phyloP scores from a whole-genome alignment of 352 stramenopile genomes.

The Phytophthora crassamura region DNA sequence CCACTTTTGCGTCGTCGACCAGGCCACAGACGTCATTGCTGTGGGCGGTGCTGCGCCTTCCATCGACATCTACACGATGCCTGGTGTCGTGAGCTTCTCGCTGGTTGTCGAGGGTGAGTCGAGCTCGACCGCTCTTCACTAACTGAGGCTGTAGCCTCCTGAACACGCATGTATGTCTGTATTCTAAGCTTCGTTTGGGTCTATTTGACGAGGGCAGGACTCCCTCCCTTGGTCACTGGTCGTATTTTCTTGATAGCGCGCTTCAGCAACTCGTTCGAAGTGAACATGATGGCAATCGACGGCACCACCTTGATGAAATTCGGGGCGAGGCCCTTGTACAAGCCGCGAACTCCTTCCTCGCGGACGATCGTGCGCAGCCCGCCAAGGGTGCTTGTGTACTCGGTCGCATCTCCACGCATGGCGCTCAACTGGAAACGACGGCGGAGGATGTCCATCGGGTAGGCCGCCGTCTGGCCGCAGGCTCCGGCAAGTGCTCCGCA shows the following conservation, averaged over 20 bases:
- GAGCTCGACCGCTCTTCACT: slow-evolving; percentile 11
- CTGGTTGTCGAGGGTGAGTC: slow-evolving; percentile 53
- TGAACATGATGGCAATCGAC: slow-evolving; percentile 86
- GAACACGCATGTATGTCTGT: slow-evolving; percentile 21
- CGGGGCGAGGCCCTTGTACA: slow-evolving; percentile 73
- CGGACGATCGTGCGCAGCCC: slow-evolving; percentile 55
- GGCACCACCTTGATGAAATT: slow-evolving; percentile 86
- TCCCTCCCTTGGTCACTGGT: slow-evolving; percentile 17
- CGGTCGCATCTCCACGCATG: slow-evolving; percentile 35
- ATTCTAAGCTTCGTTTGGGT: slow-evolving; percentile 26
- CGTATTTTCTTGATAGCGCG: slow-evolving; percentile 40
- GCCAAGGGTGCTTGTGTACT: slow-evolving; percentile 62
- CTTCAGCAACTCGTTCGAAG: slow-evolving; percentile 79
- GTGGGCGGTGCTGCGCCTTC: slow-evolving; percentile 60
- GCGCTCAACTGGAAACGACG: slow-evolving; percentile 75
- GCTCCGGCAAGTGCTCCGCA: slow-evolving; percentile 73
- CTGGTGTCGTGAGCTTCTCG: slow-evolving; percentile 84
- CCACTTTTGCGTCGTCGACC: slow-evolving; percentile 76
- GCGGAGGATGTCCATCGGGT: slow-evolving; percentile 81
- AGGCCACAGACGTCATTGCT: slow-evolving; percentile 68
- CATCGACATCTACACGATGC: slow-evolving; percentile 85
- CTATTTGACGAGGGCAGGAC: slow-evolving; percentile 21
- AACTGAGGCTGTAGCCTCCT: slow-evolving; percentile 7
- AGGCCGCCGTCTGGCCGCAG: slow-evolving; percentile 73
- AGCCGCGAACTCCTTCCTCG: slow-evolving; percentile 57